Base-by-base conservation (phyloP, 148 eudicot species). In the Suaeda aralocaspica region DNA sequence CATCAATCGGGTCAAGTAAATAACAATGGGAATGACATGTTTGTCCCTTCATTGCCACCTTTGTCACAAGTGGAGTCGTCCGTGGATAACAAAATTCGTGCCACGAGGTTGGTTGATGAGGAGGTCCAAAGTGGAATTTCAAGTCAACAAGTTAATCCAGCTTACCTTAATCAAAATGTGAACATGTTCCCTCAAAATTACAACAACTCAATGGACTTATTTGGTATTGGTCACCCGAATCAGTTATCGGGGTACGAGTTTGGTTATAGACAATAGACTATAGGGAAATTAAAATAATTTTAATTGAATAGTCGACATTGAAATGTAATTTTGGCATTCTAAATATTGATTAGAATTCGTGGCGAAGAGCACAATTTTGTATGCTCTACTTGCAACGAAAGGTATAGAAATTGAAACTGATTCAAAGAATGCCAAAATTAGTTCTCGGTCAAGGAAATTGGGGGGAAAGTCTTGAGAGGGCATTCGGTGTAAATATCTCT, bases 71-170 rank as follows among this genome's bases (percentile, higher is more conserved):
- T 81, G 75, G 85, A 81, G 0, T 59, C 84, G 0, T 73, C 75
- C 4, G 42, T 56, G 2, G 71, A 71, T 19, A 73, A 13, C 21
- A 77, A 71, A 30, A 34, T 58, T 14, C 59, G 77, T 64, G 28
- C 59, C 9, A 5, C 52, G 8, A 19, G 56, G 59, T 64, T 77
- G 9, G 44, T 6, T 11, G 88, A 83, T 0, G 89, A 86, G 26
- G 94, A 86, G 74, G 87, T 86, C 44, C 81, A 89, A 67, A 89
- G 91, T 41, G 91, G 83, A 9, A 50, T 72, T 24, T 70, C 80
- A 53, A 75, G 50, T 52, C 79, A 83, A 30, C 74, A 82, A 28
- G 48, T 79, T 13, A 76, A 68, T 57, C 6, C 79, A 50, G 77
- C 78, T 2, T 70, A 39, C 42, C 73, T 64, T 15, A 66, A 66